phyloP scores from a whole-genome alignment of 768 basidiomycete genomes.

The Artomyces pyxidatus region DNA sequence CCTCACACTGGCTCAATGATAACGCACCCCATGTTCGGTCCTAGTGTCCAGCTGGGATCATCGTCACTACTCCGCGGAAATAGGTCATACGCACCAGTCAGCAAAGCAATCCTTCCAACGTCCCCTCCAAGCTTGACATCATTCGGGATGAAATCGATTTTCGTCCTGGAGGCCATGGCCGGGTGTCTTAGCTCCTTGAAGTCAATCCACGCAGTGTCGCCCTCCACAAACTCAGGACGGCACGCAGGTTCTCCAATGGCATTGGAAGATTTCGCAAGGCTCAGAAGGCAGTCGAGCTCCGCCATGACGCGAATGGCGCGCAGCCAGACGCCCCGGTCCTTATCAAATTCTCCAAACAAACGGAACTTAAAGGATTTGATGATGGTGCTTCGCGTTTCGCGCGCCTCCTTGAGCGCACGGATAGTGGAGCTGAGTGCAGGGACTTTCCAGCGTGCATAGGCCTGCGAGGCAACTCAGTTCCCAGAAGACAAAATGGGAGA shows the following conservation, averaged over 20 bases:
- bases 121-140: constrained; percentile 79
- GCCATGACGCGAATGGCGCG: constrained; percentile 80
- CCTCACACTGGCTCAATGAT: too few relatives aligned
- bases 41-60: too few relatives aligned
- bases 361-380: constrained; percentile 80
- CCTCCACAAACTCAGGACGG: constrained; percentile 81
- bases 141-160: constrained; percentile 84
- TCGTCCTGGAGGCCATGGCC: constrained; percentile 60
- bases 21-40: constrained; percentile 85
- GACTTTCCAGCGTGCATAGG: constrained; percentile 68
- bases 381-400: constrained; percentile 74
- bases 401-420: constrained; percentile 84
- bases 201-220: constrained; percentile 70
- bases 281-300: constrained; percentile 94
- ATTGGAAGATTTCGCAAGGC: constrained; percentile 80
- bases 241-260: constrained; percentile 93
- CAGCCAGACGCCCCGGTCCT: constrained; percentile 74
- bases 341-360: constrained; percentile 74
- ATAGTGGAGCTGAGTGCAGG: constrained; percentile 64
- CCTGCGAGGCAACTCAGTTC: constrained; percentile 31
- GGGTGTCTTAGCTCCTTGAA: constrained; percentile 91
- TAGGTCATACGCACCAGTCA: constrained; percentile 60
- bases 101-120: constrained; percentile 65
- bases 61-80: too few relatives aligned
- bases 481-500: background rate